Base-by-base conservation (phyloP, 1,139 yeast species). In the Pichia sorboxylosa region DNA sequence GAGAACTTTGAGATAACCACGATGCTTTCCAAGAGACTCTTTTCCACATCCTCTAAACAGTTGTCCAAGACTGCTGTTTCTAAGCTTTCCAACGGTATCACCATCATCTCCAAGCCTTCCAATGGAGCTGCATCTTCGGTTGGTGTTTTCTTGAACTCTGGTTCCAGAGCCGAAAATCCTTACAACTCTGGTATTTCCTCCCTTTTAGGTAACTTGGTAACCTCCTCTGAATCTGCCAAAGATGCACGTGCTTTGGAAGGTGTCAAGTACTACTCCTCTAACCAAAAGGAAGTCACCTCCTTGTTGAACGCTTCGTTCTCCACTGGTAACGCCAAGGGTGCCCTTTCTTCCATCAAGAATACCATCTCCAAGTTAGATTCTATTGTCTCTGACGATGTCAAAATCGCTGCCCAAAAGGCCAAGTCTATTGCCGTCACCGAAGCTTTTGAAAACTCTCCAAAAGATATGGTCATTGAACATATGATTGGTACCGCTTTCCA, bases 401-500 rank as follows among this genome's bases (percentile, higher is more conserved):
- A 35, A 17, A 38, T 53, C 27, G 40, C 43, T 30, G 47, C 41
- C 14, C 47, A 51, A 40, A 52, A 51, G 38, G 47, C 38, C 9
- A 41, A 45, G 28, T 49, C 58, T 24, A 48, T 57, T 33, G 57
- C 59, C 18, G 46, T 57, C 39, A 64, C 70, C 34, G 61, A 56
- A 26, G 59, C 58, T 25, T 52, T 68, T 37, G 79, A 71, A 58
- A 43, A 55, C 29, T 52, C 51, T 45, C 73, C 73, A 39, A 50
- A 61, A 33, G 45, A 59, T 40, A 67, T 59, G 64, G 79, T 76
- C 32, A 52, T 73, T 47, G 82, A 77, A 59, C 92, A 81, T 59
- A 68, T 80, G 63, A 72, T 73, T 50, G 70, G 85, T 40, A 69
- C 85, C 40, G 92, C 92, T 35, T 81, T 70, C 79, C 93, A 80